Base-by-base conservation (phyloP, 139 green algal species). In the Closterium sp. region DNA sequence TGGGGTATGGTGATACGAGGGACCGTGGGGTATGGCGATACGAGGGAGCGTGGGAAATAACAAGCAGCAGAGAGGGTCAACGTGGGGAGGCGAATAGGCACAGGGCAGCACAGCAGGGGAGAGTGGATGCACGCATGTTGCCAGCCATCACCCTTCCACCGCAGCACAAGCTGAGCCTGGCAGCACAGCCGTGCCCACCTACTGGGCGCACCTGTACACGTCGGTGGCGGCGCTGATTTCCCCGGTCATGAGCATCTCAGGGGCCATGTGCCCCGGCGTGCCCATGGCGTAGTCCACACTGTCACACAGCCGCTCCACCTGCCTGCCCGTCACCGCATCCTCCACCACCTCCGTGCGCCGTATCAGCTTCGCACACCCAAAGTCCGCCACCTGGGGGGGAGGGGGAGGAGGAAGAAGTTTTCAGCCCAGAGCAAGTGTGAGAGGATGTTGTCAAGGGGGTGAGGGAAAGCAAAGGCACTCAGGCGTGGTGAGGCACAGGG, bases 321-420 rank as follows among this genome's bases (percentile, higher is more conserved):
- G 85, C 28, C 88, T 0, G 13, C 88, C 88, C n/a, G 9, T 29
- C 24, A 31, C 21, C 10, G 28, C 22, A 0, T 34, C n/a, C 88
- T 84, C 34, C 28, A 29, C 88, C 28, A 85, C 88, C n/a, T 90
- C 28, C 29, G 28, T 30, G n/a, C 28, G 88, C 88, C 88, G n/a
- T 22, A 90, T 86, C 21, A 90, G 42, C 45, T 84, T 90, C 1
- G 88, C 88, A 6, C 88, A 90, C 45, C 88, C 88, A 24, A 90
- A 84, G 45, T 90, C 88, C 28, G 88, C n/a, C 42, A 90, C 88
- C 85, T 87, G 85, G 50, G 42, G 42, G 7, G 2, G 50, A 79
- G 4, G 17, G 62, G 17, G 62, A 24, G 62, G 85, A 24, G n/a
- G 84, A 4, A 27, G 27, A 27, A 0, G 85, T 0, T 27, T 29